Conservation (phyloP, 2,329 filamentous ascomycete genomes). For the Cladorrhinum sp. region DNA sequence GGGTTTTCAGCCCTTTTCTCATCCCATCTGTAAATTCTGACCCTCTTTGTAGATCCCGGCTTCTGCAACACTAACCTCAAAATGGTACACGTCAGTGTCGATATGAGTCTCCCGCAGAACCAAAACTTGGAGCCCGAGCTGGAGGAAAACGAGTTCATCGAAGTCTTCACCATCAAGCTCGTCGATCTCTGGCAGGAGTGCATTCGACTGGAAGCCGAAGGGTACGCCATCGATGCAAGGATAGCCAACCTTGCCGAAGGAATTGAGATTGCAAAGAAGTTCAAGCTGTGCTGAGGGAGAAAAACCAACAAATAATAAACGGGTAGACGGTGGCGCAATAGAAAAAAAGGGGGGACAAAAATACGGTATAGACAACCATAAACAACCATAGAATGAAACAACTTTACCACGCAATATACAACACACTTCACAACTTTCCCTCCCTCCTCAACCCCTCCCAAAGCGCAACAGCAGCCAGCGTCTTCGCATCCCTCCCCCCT, state of each 20-base stretch:
- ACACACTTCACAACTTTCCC: slow-evolving; percentile 36
- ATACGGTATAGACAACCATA: not conserved
- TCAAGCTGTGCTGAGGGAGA: slow-evolving; percentile 37
- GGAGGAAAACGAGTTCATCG: slow-evolving; percentile 80
- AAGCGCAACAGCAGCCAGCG: slow-evolving; percentile 56
- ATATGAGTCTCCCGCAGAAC: slow-evolving; percentile 67
- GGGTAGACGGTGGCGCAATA: slow-evolving; percentile 4
- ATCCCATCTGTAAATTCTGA: not conserved
- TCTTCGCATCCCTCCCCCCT: slow-evolving; percentile 57
- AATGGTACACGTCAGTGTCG: slow-evolving; percentile 71
- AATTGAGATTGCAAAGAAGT: slow-evolving; percentile 65
- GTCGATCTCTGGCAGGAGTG: slow-evolving; percentile 63
- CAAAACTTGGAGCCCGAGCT: slow-evolving; percentile 65
- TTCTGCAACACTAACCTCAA: slow-evolving; percentile 66
- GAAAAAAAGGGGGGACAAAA: not conserved
- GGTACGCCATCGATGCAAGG: slow-evolving; percentile 75
- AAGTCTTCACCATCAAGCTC: slow-evolving; percentile 69
- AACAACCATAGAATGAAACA: slow-evolving; percentile 1
- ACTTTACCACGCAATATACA: too few relatives aligned
- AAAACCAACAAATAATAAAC: not conserved
- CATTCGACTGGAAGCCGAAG: slow-evolving; percentile 63
- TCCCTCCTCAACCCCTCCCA: slow-evolving; percentile 55
- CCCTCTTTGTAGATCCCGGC: slow-evolving; percentile 47
- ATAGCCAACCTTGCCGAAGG: slow-evolving; percentile 77
- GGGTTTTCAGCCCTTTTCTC: not conserved